Base-by-base conservation (phyloP, 495 filamentous ascomycete genomes). In the Penicillium lividum region DNA sequence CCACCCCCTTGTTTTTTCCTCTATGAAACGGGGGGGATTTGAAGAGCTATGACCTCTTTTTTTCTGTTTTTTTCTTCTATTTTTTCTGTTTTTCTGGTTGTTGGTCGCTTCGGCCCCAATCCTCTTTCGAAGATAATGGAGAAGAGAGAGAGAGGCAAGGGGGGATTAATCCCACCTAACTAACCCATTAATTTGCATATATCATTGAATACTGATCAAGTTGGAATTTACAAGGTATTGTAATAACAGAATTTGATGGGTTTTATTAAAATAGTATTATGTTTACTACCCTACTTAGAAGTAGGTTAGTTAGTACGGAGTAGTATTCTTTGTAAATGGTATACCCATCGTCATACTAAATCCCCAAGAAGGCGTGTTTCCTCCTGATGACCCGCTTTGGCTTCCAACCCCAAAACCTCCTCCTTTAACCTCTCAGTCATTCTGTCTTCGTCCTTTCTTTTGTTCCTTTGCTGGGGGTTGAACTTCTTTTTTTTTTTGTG, bases 301-400 rank as follows among this genome's bases (percentile, higher is more conserved):
- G 22, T 22, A 22, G 22, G 22, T 22, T 1, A 2, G 22, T 22
- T 22, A 22, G 22, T 33, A 8, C 31, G 31, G 10, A 33, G 31
- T 10, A 11, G 33, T 36, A 36, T 13, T 11, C 33, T 9, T 9
- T 36, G 33, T 4, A 36, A 33, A 33, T 4, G 33, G 33, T 11
- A 36, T 9, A 36, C 8, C 10, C 38, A 40, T 40, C 38, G 38
- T 40, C 38, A 40, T 40, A 22, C 22, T 22, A 22, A 22, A 22
- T 22, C 22, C 22, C 38, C 30, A 25, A 51, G 7, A 22, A 52
- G n/a, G 8, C 42, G 18, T 16, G 43, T 47, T 28, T 25, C 27
- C 33, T 16, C 10, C 10, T 11, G 27, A 56, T 40, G 58, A 64
- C 62, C 65, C 62, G 59, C 65, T 59, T 46, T 56, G 13, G 10